Evolutionary conservation across 2,329 filamentous ascomycete genomes (phyloP).

Genomic region (Colletotrichum siamense): DNA sequence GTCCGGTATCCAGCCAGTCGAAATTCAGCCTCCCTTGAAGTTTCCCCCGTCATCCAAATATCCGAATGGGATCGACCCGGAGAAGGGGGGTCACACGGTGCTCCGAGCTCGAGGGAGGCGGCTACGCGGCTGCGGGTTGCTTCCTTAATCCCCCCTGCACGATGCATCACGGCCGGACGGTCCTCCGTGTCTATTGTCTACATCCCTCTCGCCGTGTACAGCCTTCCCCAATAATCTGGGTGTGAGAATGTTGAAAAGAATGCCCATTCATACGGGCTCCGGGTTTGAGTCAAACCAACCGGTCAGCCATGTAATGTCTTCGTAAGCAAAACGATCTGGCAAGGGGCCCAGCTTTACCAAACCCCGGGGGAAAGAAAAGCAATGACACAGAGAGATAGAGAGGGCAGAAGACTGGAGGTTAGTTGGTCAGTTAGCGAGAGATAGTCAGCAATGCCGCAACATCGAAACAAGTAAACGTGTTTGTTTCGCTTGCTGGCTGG

Average conservation of each 20-base stretch:
- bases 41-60: not conserved
- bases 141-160: not conserved
- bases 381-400: not conserved
- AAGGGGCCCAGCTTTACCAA: not conserved
- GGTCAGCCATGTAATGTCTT: not conserved
- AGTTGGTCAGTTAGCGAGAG: not conserved
- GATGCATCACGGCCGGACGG: not conserved
- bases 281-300: not conserved
- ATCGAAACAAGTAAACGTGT: not conserved
- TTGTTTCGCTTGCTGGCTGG: not conserved
- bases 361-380: not conserved
- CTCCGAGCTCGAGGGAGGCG: conserved; percentile 13
- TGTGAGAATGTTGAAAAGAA: not conserved
- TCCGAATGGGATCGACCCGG: not conserved
- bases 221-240: not conserved
- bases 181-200: not conserved
- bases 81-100: not conserved
- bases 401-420: not conserved
- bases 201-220: not conserved
- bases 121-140: not conserved
- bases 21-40: not conserved
- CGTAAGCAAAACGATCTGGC: not conserved
- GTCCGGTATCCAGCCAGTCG: not conserved
- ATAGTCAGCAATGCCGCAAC: not conserved
- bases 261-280: not conserved